Base-by-base conservation (phyloP, 1,284 basidiomycete species). In the Boletus semigastroideus region DNA sequence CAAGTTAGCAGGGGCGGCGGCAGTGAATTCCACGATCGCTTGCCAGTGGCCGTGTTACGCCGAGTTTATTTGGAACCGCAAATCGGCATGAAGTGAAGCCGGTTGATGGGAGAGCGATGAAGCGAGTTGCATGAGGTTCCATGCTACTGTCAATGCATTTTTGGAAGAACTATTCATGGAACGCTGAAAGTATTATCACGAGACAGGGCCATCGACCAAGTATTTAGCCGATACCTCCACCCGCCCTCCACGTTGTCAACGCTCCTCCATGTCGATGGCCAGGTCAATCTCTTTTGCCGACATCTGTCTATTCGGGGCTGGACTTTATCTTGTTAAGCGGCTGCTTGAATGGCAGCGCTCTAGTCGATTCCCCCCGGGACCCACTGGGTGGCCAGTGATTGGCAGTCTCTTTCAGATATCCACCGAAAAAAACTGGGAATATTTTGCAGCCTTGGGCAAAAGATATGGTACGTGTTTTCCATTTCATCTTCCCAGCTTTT, bases 401-500 rank as follows among this genome's bases (percentile, higher is more conserved):
- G 68, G 71, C 12, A 79, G 75, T 59, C 57, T 74, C 12, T 59
- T 72, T 36, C 70, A 76, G 42, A 68, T 80, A 64, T 72, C 78
- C 0, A 53, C 59, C 2, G 56, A 67, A 38, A 67, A 66, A 45
- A 70, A 69, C 14, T 79, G 77, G 78, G 28, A 52, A 27, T 20
- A 27, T 19, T 43, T 60, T 53, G 66, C 74, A 7, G 63, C 77
- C 25, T 75, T 78, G 77, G 69, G 76, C 17, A 61, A 66, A 39
- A 70, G 69, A 64, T 78, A 68, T 51, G 77, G 77, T 70, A 57
- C 3, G 67, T 10, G 8, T 22, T n/a, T 22, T 8, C 13, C 14
- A 19, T 8, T 12, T 13, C 3, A n/a, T 20, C 22, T 36, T 11
- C 45, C 6, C 9, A 10, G 19, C 25, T 17, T 38, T 11, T 22